Evolutionary conservation across 345 rosid species (phyloP).

Genomic region (Lepidium aucheri): DNA sequence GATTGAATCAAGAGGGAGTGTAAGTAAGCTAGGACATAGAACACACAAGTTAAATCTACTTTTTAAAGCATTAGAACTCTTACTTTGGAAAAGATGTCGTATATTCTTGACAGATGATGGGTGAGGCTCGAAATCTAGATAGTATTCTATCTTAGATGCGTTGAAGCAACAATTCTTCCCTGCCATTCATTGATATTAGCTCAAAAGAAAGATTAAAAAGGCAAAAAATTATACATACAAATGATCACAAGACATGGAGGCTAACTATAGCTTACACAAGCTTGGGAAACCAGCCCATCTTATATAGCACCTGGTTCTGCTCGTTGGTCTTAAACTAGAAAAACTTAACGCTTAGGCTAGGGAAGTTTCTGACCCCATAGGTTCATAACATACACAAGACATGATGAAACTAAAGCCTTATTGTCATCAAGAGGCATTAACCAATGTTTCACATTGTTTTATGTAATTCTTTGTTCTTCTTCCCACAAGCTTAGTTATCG

Average conservation of each 20-base stretch:
- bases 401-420: neutral
- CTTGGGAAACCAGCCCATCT: neutral
- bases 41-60: neutral
- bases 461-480: neutral
- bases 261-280: neutral
- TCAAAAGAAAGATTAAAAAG: neutral
- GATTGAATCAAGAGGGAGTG: neutral
- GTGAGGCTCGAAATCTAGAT: conserved; percentile 80
- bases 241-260: neutral
- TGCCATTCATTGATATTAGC: conserved; percentile 24
- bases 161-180: conserved; percentile 88
- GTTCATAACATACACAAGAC: neutral
- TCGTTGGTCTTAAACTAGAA: neutral
- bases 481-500: neutral
- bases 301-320: neutral
- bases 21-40: neutral
- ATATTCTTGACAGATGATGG: conserved; percentile 83
- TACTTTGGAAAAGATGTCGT: conserved; percentile 92
- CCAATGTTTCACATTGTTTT: neutral
- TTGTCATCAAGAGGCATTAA: neutral
- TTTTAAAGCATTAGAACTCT: conserved; percentile 7
- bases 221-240: neutral
- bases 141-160: conserved; percentile 49
- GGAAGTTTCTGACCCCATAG: neutral
- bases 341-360: neutral